phyloP scores from a whole-genome alignment of 805 yeast genomes.

The Sugiyamaella qingdaonensis region DNA sequence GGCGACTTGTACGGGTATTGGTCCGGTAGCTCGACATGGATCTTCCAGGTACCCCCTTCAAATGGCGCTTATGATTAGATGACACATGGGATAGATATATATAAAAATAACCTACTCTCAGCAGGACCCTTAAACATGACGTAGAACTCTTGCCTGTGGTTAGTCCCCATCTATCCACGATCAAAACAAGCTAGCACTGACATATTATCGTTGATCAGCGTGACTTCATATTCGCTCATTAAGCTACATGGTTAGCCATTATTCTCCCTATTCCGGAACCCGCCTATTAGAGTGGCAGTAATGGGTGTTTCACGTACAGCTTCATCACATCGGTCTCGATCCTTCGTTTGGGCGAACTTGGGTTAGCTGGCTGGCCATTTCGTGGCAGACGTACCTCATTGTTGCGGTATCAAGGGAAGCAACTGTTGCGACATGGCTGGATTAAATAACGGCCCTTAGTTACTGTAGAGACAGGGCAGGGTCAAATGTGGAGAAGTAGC shows the following conservation, averaged over 20 bases:
- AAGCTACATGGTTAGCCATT: conserved; percentile 37
- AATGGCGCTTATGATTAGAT: conserved; percentile 55
- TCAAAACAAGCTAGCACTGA: conserved; percentile 18
- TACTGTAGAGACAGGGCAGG: conserved; percentile 3
- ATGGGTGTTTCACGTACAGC: conserved; percentile 45
- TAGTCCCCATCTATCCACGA: neutral
- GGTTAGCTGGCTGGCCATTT: neutral
- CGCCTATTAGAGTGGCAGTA: too few species aligned
- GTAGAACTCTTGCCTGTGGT: conserved; percentile 68
- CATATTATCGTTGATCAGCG: conserved; percentile 72
- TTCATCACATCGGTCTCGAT: conserved; percentile 97
- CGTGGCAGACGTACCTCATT: conserved; percentile 9
- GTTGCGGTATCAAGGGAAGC: conserved; percentile 1
- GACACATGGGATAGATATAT: neutral
- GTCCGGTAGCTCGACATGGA: conserved; percentile 90
- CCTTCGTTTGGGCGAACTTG: conserved; percentile 62
- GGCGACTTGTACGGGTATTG: conserved; percentile 96
- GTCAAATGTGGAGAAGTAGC: conserved; percentile 2
- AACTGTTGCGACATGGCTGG: conserved; percentile 1
- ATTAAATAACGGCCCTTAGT: neutral
- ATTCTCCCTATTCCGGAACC: neutral
- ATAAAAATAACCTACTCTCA: conserved; percentile 41
- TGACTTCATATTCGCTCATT: conserved; percentile 91
- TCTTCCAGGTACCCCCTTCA: conserved; percentile 83
- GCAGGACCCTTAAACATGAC: conserved; percentile 84